These are phyloP conservation scores for Fragaria ananassa DNA, from an alignment of 306 rosid species.

Conservation along the genomic window DNA sequence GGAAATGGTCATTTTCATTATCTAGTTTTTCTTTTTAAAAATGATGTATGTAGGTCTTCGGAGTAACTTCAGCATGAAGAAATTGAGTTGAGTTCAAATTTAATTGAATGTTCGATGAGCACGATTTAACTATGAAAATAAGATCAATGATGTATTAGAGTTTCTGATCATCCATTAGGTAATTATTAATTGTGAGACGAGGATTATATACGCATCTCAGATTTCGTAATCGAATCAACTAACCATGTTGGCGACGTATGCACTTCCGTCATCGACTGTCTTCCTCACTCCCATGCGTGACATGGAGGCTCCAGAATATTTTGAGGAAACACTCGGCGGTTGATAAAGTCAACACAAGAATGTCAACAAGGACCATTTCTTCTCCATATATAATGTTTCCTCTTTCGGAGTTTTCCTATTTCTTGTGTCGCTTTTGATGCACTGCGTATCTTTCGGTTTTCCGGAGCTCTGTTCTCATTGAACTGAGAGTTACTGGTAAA, in stretches of 20 bases:
- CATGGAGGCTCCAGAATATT: not conserved
- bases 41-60: too few relatives aligned
- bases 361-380: not conserved
- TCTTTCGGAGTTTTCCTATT: not conserved
- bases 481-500: too few relatives aligned
- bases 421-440: not conserved
- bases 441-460: not conserved
- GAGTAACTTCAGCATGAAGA: too few relatives aligned
- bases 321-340: not conserved
- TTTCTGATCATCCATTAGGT: too few relatives aligned
- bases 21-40: too few relatives aligned
- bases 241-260: constrained; percentile 11
- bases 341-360: not conserved
- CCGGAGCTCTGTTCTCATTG: not conserved
- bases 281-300: not conserved
- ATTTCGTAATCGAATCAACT: not conserved
- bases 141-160: not conserved
- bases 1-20: too few relatives aligned
- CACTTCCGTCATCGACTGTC: constrained; percentile 25
- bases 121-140: too few relatives aligned
- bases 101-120: too few relatives aligned
- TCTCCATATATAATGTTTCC: not conserved
- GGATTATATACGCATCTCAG: not conserved
- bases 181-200: not conserved
- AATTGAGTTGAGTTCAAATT: too few relatives aligned